Evolutionary conservation across 169 alveolate species (phyloP).

Genomic region (Cryptosporidium meleagridis): DNA sequence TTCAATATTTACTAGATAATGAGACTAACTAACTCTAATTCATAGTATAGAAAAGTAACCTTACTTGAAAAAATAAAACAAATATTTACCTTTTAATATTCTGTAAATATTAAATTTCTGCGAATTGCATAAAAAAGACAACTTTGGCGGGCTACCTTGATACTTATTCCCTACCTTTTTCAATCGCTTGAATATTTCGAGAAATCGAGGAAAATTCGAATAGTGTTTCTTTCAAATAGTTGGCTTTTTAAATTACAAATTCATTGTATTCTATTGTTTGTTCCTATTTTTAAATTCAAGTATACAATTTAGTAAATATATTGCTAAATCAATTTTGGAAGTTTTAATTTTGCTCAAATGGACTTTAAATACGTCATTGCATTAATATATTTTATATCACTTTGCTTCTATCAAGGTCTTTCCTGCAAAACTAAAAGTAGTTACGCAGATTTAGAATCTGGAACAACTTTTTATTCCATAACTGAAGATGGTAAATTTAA

Average conservation of each 20-base stretch:
- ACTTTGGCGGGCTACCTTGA: background rate
- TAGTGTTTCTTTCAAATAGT: too few relatives aligned
- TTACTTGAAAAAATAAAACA: too few relatives aligned
- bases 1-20: too few relatives aligned
- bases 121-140: too few relatives aligned
- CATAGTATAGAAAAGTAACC: too few relatives aligned
- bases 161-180: background rate
- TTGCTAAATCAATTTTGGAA: too few relatives aligned
- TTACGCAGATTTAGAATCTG: background rate
- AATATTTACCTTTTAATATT: too few relatives aligned
- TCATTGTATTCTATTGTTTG: background rate
- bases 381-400: background rate
- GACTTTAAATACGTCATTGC: background rate
- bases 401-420: background rate
- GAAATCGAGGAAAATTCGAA: too few relatives aligned
- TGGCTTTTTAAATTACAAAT: too few relatives aligned
- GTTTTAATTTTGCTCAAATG: background rate
- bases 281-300: background rate
- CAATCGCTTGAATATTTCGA: background rate
- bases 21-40: too few relatives aligned
- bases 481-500: background rate
- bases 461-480: slow-evolving; percentile 10
- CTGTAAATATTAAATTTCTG: too few relatives aligned
- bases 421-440: background rate
- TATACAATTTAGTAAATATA: too few relatives aligned